Base-by-base conservation (phyloP, 495 filamentous ascomycete species). In the Aspergillus olivimuriae region DNA sequence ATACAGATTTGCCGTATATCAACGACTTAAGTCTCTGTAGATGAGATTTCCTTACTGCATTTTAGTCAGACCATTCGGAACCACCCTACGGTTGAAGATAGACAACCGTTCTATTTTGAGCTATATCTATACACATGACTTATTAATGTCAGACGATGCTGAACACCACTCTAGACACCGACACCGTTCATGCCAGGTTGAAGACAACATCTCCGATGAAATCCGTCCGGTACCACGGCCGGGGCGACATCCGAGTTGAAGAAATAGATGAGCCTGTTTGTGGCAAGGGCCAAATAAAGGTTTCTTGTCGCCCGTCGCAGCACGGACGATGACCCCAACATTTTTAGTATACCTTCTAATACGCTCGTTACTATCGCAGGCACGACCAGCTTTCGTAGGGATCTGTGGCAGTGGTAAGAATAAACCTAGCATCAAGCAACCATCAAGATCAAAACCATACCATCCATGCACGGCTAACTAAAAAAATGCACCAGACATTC, bases 331-430 rank as follows among this genome's bases (percentile, higher is more conserved):
- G 6, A 11, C 12, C 15, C 11, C n/a, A 34, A 14, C 1, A n/a
- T n/a, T 14, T n/a, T 10, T 19, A 34, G 24, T n/a, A 15, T 15
- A 11, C 28, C 17, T 20, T 2, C 12, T 30, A 6, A 26, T 11
- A 7, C 14, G 3, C 15, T 39, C n/a, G 36, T 3, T 6, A 30
- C 20, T 15, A n/a, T n/a, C n/a, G n/a, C 52, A 75, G 62, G 49
- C 80, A 20, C 66, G 63, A 55, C 77, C 76, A 20, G 70, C 72
- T 2, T 82, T 69, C 54, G 69, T 72, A 28, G 78, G 78, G 9
- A 80, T 82, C 20, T 82, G 78, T 55, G 77, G 52, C 12, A 45
- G 77, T 26, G 73, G 73, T 74, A 62, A 43, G 46, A 18, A 20
- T 17, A 33, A 14, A 14, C 16, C 15, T 26, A 3, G 15, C 5